Conservation (phyloP, 2,329 filamentous ascomycete genomes). For the Penicillium sp. region DNA sequence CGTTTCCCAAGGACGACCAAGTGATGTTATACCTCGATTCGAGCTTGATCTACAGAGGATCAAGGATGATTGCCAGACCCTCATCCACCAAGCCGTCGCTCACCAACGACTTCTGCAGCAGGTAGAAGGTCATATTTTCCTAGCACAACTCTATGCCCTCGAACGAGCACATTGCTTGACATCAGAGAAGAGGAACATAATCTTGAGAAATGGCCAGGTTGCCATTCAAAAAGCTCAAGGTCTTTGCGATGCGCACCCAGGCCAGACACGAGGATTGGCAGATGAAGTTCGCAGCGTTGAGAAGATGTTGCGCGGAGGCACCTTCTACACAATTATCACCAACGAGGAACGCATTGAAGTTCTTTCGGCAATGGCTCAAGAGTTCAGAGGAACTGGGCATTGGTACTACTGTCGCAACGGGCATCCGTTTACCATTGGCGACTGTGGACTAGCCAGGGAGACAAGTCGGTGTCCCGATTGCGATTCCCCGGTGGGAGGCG, state of each 20-base stretch:
- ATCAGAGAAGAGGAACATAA: background rate
- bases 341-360: conserved; percentile 54
- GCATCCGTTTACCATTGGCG: conserved; percentile 60
- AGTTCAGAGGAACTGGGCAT: conserved; percentile 54
- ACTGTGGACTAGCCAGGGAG: conserved; percentile 68
- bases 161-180: conserved; percentile 29
- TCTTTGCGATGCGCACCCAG: conserved; percentile 28
- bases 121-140: conserved; percentile 54
- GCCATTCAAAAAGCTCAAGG: conserved; percentile 27
- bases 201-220: conserved; percentile 5
- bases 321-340: conserved; percentile 53
- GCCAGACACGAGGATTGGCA: conserved; percentile 38
- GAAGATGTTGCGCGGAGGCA: conserved; percentile 48
- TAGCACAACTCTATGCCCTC: conserved; percentile 51
- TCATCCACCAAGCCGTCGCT: conserved; percentile 43
- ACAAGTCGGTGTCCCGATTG: conserved; percentile 63
- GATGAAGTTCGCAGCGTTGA: conserved; percentile 50
- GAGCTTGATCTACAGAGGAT: conserved; percentile 34
- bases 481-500: conserved; percentile 57
- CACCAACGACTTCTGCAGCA: conserved; percentile 46
- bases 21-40: background rate
- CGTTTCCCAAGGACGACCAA: conserved; percentile 15
- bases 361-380: conserved; percentile 52
- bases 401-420: conserved; percentile 46
- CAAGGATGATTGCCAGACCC: conserved; percentile 40